Percentiles rank a stretch among this genome's conserved stretches.
Conservation (phyloP, 768 basidiomycete species). For the Lepiota brunneoincarnata region DNA sequence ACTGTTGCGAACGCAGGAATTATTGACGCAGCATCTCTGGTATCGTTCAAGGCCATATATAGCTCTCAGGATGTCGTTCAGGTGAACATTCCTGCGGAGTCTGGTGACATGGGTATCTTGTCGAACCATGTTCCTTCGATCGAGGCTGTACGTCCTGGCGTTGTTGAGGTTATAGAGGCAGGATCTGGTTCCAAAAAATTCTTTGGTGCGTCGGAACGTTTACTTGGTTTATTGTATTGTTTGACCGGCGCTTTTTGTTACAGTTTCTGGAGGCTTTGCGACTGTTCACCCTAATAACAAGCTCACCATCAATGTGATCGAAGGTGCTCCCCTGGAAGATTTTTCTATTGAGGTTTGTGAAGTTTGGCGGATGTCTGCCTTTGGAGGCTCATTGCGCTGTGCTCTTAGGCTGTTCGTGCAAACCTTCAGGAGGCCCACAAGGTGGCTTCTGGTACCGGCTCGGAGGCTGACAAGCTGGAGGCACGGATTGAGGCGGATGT, state of each 20-base stretch:
- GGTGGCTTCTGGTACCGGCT: constrained; percentile 77
- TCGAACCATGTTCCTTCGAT: constrained; percentile 99
- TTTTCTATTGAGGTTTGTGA: constrained; percentile 84
- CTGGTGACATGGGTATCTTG: constrained; percentile 99
- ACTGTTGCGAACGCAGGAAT: neutral
- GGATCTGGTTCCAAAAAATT: constrained; percentile 84
- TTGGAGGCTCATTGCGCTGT: neutral
- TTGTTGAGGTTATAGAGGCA: constrained; percentile 91
- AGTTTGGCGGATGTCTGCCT: neutral
- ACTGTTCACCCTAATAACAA: constrained; percentile 97
- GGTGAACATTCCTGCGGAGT: constrained; percentile 91
- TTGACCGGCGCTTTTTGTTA: neutral
- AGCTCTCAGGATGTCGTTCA: constrained; percentile 89
- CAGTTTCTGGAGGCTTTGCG: constrained; percentile 96
- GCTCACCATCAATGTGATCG: constrained; percentile 94
- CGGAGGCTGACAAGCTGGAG: constrained; percentile 92
- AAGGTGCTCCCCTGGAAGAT: constrained; percentile 88
- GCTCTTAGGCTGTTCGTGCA: constrained; percentile 75
- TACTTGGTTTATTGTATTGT: neutral
- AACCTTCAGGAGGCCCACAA: constrained; percentile 88
- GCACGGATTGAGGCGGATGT: constrained; percentile 95
- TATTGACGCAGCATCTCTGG: neutral
- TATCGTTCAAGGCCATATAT: constrained; percentile 74
- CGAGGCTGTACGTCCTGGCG: constrained; percentile 90
- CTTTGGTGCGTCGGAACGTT: constrained; percentile 75